phyloP scores from a whole-genome alignment of 2,329 filamentous ascomycete genomes.

The Apiospora saccharicola region DNA sequence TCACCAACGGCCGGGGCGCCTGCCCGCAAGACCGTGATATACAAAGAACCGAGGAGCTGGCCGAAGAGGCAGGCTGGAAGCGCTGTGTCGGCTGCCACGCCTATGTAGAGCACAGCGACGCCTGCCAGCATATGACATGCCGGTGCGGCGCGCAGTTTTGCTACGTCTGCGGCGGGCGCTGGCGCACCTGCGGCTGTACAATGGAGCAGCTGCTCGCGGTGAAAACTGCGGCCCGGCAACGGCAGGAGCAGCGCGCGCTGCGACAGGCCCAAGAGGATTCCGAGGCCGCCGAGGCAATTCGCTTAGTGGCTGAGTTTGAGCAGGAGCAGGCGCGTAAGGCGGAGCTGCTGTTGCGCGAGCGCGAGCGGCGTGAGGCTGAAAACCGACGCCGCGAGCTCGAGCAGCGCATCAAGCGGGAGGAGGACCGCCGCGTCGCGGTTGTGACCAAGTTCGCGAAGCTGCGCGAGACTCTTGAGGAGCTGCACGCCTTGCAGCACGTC shows the following conservation, averaged over 20 bases:
- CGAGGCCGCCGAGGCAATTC: slow-evolving; percentile 49
- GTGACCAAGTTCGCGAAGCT: slow-evolving; percentile 49
- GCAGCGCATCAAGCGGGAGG: slow-evolving; percentile 50
- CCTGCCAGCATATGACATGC: slow-evolving; percentile 89
- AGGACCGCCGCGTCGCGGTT: slow-evolving; percentile 48
- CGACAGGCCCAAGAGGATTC: slow-evolving; percentile 45
- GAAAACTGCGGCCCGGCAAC: slow-evolving; percentile 46
- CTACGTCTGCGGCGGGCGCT: slow-evolving; percentile 77
- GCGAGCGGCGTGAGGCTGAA: slow-evolving; percentile 47
- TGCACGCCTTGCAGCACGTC: slow-evolving; percentile 53
- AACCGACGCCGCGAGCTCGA: slow-evolving; percentile 46
- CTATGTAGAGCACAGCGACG: slow-evolving; percentile 78
- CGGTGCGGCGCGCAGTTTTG: slow-evolving; percentile 84
- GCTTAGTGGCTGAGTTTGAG: slow-evolving; percentile 57
- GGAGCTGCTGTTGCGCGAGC: slow-evolving; percentile 48
- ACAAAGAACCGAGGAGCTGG: slow-evolving; percentile 63
- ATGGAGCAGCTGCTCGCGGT: slow-evolving; percentile 52
- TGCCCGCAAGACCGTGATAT: slow-evolving; percentile 60
- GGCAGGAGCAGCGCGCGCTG: slow-evolving; percentile 44
- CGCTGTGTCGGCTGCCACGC: slow-evolving; percentile 73
- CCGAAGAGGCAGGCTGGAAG: slow-evolving; percentile 76
- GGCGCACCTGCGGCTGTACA: slow-evolving; percentile 76
- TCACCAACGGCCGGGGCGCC: slow-evolving; percentile 35
- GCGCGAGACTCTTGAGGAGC: slow-evolving; percentile 43
- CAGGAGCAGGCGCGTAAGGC: slow-evolving; percentile 52